phyloP scores from a whole-genome alignment of 2,329 filamentous ascomycete genomes.

The Macrophomina phaseolina region DNA sequence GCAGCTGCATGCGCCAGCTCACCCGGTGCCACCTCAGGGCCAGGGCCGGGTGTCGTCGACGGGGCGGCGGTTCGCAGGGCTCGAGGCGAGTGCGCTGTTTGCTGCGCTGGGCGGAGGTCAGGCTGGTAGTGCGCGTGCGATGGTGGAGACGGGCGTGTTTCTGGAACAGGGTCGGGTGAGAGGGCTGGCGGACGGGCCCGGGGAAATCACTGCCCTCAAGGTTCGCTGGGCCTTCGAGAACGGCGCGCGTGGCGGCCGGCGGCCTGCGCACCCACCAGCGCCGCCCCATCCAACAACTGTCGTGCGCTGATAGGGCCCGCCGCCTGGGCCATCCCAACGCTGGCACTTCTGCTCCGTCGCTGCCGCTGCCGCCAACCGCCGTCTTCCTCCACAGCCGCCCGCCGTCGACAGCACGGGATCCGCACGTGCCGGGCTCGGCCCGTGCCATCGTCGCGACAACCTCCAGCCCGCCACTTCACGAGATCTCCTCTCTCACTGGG shows the following conservation, averaged over 20 bases:
- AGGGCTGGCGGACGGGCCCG: slow-evolving; percentile 8
- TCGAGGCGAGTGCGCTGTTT: slow-evolving; percentile 12
- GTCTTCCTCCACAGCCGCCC: not conserved
- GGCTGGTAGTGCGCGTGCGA: slow-evolving; percentile 10
- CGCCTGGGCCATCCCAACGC: not conserved
- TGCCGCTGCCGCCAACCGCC: slow-evolving; percentile 9
- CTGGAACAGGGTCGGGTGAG: slow-evolving; percentile 18
- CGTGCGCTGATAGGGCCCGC: slow-evolving; percentile 14
- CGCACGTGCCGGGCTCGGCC: slow-evolving; percentile 15
- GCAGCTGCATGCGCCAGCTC: slow-evolving; percentile 15
- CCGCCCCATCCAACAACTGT: slow-evolving; percentile 17
- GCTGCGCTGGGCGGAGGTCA: slow-evolving; percentile 10
- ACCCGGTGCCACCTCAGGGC: slow-evolving; percentile 19
- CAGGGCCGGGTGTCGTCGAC: not conserved
- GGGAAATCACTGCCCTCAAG: slow-evolving; percentile 4
- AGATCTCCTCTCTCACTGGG: not conserved
- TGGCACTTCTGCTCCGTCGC: not conserved
- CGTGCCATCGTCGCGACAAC: slow-evolving; percentile 2
- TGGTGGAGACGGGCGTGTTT: slow-evolving; percentile 17
- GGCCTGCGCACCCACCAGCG: not conserved
- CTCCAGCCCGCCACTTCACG: slow-evolving; percentile 1
- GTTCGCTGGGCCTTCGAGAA: slow-evolving; percentile 19
- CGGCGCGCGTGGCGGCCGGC: not conserved
- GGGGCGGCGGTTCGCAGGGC: slow-evolving; percentile 11
- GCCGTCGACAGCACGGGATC: not conserved